These are phyloP conservation scores for Mrakia gelida DNA, from an alignment of 768 basidiomycete genomes.

Conservation along the genomic window DNA sequence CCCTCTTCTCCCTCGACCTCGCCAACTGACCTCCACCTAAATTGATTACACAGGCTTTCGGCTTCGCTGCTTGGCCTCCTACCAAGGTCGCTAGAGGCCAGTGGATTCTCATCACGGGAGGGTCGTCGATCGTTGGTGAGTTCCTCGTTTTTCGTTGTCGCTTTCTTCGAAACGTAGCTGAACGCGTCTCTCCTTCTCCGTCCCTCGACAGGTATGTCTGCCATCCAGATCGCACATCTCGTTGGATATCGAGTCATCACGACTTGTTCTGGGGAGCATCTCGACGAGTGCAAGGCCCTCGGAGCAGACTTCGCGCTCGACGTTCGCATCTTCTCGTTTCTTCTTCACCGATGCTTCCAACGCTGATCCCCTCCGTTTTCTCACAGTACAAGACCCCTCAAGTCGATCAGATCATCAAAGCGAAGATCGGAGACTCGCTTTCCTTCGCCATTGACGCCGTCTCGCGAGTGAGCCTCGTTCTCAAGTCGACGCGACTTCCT, in stretches of 20 bases:
- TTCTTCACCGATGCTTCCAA: neutral
- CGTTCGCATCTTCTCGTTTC: neutral
- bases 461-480: neutral
- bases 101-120: slow-evolving; percentile 7
- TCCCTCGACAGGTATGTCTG: neutral
- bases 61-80: neutral
- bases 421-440: neutral
- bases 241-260: neutral
- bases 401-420: neutral
- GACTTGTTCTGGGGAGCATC: neutral
- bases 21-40: neutral
- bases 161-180: neutral
- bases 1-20: neutral
- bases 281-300: neutral
- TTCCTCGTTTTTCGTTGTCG: too few species aligned
- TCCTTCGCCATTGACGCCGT: slow-evolving; percentile 1
- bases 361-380: neutral
- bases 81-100: neutral
- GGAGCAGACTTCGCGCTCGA: neutral
- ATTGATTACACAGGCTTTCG: neutral
- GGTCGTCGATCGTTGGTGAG: neutral
- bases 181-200: neutral
- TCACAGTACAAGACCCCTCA: neutral
- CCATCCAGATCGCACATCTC: neutral
- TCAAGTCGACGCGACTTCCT: neutral